Conservation (phyloP, 768 basidiomycete genomes). For the Boletellus ananiceps region DNA sequence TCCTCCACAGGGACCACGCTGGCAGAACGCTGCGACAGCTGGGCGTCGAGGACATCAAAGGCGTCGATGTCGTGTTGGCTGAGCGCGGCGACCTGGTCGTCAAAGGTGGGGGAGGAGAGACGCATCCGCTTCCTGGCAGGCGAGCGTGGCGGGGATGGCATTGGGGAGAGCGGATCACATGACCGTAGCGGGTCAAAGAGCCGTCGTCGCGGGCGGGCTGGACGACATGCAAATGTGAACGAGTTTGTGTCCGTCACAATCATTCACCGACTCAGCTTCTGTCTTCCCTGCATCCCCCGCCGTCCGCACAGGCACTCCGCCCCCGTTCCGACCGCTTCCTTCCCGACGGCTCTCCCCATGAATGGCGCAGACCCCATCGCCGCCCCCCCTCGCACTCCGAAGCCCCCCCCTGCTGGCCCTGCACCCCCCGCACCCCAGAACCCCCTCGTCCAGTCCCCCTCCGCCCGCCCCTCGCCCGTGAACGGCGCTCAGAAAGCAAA, state of each 20-base stretch:
- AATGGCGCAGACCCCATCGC: slow-evolving; percentile 37
- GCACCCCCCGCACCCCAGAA: slow-evolving; percentile 60
- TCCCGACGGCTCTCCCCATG: slow-evolving; percentile 33
- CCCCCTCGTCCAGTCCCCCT: slow-evolving; percentile 35
- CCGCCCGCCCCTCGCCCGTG: slow-evolving; percentile 29
- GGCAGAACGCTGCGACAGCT: slow-evolving; percentile 35
- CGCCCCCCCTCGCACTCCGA: slow-evolving; percentile 34
- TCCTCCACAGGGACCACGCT: too few species aligned
- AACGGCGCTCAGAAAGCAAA: slow-evolving; percentile 52
- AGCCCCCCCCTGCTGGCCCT: slow-evolving; percentile 54
- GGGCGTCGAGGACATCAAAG: slow-evolving; percentile 48
- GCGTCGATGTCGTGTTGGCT: slow-evolving; percentile 54
- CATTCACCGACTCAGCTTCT: slow-evolving; percentile 25
- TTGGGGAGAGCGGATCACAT: slow-evolving; percentile 14
- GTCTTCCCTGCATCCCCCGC: slow-evolving; percentile 29
- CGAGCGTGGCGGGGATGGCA: slow-evolving; percentile 21
- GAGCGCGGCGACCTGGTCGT: slow-evolving; percentile 45
- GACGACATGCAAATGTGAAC: not conserved
- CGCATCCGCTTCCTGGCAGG: slow-evolving; percentile 56
- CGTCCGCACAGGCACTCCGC: slow-evolving; percentile 12
- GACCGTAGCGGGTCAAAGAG: not conserved
- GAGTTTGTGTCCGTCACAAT: not conserved
- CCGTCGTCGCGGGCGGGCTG: too few species aligned
- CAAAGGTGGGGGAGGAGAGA: slow-evolving; percentile 64
- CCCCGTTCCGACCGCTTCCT: slow-evolving; percentile 7